Conservation (phyloP, 306 rosid genomes). For the Prinsepia uniflora region DNA sequence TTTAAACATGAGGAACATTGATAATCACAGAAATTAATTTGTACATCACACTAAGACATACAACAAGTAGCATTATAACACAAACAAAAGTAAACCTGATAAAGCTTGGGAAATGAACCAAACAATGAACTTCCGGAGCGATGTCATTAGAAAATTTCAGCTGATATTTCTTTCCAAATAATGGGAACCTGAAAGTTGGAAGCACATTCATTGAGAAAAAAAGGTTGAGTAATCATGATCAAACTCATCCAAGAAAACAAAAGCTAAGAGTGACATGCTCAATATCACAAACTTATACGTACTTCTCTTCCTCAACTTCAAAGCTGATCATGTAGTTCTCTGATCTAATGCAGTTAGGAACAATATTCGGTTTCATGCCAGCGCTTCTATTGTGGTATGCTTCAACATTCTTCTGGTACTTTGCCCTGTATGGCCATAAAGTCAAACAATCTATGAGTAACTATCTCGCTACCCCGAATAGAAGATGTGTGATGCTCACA, state of each 20-base stretch:
- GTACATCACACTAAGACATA: constrained; percentile 12
- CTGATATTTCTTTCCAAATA: constrained; percentile 93
- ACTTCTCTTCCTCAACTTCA: constrained; percentile 99
- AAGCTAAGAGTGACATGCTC: constrained; percentile 4
- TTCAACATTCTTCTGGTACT: constrained; percentile 98
- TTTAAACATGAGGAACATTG: constrained; percentile 9
- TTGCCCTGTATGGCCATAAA: constrained; percentile 55
- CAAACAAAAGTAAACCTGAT: constrained; percentile 57
- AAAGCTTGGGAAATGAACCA: constrained; percentile 96
- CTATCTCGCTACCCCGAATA: neutral
- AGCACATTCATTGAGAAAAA: constrained; percentile 20
- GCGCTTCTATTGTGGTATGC: constrained; percentile 85
- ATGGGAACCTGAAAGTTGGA: constrained; percentile 69
- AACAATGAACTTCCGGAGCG: constrained; percentile 77
- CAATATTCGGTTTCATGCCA: constrained; percentile 92
- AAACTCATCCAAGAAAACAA: constrained; percentile 21
- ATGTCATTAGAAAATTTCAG: constrained; percentile 73
- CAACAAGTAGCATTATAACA: constrained; percentile 20
- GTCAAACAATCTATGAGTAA: constrained; percentile 1
- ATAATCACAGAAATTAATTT: constrained; percentile 17
- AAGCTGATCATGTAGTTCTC: constrained; percentile 92
- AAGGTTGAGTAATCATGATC: constrained; percentile 1
- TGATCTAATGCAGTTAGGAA: constrained; percentile 96
- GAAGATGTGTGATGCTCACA: neutral
- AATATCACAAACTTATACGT: constrained; percentile 25